phyloP scores from a whole-genome alignment of 495 filamentous ascomycete species.

The Lophiotrema nucula region DNA sequence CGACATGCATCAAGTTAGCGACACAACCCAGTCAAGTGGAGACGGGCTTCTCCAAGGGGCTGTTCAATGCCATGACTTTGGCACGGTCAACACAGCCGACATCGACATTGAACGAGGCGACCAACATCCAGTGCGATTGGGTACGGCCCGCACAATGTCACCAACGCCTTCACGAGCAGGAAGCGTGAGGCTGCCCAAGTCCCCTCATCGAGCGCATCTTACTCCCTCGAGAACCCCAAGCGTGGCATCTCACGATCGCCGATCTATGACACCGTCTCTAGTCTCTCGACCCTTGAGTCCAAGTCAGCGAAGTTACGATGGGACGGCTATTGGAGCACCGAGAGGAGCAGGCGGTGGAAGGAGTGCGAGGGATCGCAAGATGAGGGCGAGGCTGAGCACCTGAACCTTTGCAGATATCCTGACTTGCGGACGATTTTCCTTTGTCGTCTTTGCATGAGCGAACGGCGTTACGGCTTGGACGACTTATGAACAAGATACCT shows the following conservation, averaged over 20 bases:
- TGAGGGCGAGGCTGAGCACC: conserved; percentile 21
- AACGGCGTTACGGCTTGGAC: too few species aligned
- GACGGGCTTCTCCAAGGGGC: conserved; percentile 10
- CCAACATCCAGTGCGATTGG: too few species aligned
- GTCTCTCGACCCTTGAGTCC: neutral
- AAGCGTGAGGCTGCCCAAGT: neutral
- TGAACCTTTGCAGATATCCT: too few species aligned
- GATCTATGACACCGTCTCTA: neutral
- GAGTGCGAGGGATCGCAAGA: conserved; percentile 30
- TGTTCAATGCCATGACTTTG: conserved; percentile 7
- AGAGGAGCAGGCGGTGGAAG: conserved; percentile 23
- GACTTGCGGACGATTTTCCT: too few species aligned
- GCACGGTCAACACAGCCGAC: neutral
- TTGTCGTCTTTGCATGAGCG: too few species aligned
- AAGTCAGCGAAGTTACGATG: neutral
- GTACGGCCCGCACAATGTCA: neutral
- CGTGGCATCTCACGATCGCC: neutral
- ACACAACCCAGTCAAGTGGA: conserved; percentile 13
- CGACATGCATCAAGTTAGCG: neutral
- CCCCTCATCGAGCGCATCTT: neutral
- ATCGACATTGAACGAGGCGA: conserved; percentile 8
- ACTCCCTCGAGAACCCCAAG: conserved; percentile 10
- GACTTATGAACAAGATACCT: too few species aligned
- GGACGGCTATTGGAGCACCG: neutral
- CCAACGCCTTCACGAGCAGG: neutral